Percentiles rank a stretch among this genome's conserved stretches.
These are phyloP conservation scores for Cladophialophora psammophila DNA, from an alignment of 2,329 filamentous ascomycete genomes.

Conservation along the genomic window DNA sequence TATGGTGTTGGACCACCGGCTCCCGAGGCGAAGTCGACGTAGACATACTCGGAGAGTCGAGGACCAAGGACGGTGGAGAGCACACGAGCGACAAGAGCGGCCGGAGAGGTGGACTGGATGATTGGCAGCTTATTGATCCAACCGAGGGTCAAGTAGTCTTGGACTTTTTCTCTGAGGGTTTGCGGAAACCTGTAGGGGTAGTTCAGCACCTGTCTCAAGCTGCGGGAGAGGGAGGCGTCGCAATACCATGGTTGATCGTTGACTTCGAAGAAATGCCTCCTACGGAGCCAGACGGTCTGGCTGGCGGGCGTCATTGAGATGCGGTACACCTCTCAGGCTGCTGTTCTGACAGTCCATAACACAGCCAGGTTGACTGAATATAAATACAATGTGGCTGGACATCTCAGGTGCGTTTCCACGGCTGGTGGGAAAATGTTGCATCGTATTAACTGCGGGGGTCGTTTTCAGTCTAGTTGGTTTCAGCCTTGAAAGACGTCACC, in stretches of 20 bases:
- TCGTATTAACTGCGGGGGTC: background rate
- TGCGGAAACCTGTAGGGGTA: slow-evolving; percentile 65
- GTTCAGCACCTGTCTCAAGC: slow-evolving; percentile 16
- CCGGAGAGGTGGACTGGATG: slow-evolving; percentile 65
- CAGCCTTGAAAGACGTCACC: slow-evolving; percentile 3
- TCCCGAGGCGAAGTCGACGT: slow-evolving; percentile 79
- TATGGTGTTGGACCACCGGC: slow-evolving; percentile 73
- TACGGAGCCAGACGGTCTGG: slow-evolving; percentile 27
- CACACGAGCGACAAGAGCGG: slow-evolving; percentile 65
- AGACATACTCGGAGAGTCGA: slow-evolving; percentile 62
- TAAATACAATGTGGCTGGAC: slow-evolving; percentile 2
- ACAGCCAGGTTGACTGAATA: background rate
- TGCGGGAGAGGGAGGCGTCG: slow-evolving; percentile 37
- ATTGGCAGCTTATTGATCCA: slow-evolving; percentile 69
- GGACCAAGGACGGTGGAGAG: slow-evolving; percentile 61
- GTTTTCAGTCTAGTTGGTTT: slow-evolving; percentile 1
- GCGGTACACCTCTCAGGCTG: slow-evolving; percentile 1
- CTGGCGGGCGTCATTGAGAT: background rate
- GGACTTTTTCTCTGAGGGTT: slow-evolving; percentile 64
- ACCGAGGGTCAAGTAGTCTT: slow-evolving; percentile 68
- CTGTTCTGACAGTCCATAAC: slow-evolving; percentile 7
- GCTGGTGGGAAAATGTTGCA: background rate
- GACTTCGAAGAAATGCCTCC: slow-evolving; percentile 69
- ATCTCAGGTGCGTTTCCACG: background rate
- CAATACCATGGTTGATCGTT: slow-evolving; percentile 69